Base-by-base conservation (phyloP, 441 rosid species). In the Erysimum cheiri region DNA sequence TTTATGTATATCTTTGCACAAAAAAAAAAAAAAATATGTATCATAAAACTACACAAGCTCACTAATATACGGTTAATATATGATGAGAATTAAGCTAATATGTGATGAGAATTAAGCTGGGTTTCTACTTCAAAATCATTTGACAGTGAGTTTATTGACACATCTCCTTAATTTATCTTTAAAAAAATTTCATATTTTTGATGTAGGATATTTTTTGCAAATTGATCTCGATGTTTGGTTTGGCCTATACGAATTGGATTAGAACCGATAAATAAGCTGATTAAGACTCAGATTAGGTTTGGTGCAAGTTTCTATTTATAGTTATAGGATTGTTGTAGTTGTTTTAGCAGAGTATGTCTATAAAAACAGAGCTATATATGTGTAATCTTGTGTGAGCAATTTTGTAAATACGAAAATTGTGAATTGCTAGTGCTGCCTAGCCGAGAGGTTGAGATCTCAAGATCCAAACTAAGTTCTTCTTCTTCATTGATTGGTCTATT, bases 161-260 rank as follows among this genome's bases (percentile, higher is more conserved):
- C 24, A 22, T 22, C 24, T 22, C 22, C 22, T 19, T 19, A 19
- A 19, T 19, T 19, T 19, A 19, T 19, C 22, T 19, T 19, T 1
- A 19, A 19, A 19, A 19, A 19, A 19, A 19, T 19, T 19, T 19
- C 22, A 19, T 19, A 19, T 19, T 19, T 19, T 19, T 19, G 22
- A 19, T 19, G 22, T 19, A 19, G 22, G 22, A 19, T 19, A 19
- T 19, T 19, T 22, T 22, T 22, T 22, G 24, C 24, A 22, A 22
- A 22, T 10, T 52, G 54, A 26, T 49, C 7, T 52, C 3, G 37
- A 26, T 6, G 29, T 65, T 13, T 53, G 36, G 47, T 10, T 29
- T 52, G 5, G 37, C 28, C 53, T 53, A 66, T 11, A 14, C 8
- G 33, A 52, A 39, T 53, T 39, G 37, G 70, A 8, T 5, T n/a